Evolutionary conservation across 1,284 basidiomycete genomes (phyloP).

Genomic region (Boletus semigastroideus): DNA sequence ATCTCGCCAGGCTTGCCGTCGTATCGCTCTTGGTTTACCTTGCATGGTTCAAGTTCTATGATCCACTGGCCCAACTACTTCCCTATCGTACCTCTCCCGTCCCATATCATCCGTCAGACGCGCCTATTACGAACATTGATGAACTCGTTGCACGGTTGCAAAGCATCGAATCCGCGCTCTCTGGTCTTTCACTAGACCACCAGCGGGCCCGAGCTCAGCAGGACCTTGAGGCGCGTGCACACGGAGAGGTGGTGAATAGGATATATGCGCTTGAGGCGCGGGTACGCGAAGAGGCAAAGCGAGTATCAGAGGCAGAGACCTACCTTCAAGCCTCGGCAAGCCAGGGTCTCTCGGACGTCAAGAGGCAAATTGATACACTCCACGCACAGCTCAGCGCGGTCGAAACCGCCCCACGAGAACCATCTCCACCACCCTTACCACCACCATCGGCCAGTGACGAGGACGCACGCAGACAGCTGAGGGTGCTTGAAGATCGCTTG

Average conservation of each 20-base stretch:
- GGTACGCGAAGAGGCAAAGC: slow-evolving; percentile 51
- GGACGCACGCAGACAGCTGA: slow-evolving; percentile 55
- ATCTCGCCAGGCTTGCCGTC: slow-evolving; percentile 37
- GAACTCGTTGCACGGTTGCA: slow-evolving; percentile 70
- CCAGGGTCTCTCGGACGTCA: slow-evolving; percentile 49
- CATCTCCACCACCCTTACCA: slow-evolving; percentile 9
- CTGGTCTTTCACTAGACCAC: slow-evolving; percentile 53
- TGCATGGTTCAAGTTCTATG: slow-evolving; percentile 42
- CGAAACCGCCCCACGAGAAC: slow-evolving; percentile 41
- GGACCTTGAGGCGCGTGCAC: slow-evolving; percentile 49
- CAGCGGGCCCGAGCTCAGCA: slow-evolving; percentile 49
- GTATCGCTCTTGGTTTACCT: slow-evolving; percentile 43
- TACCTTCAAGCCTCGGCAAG: slow-evolving; percentile 46
- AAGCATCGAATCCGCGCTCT: slow-evolving; percentile 61
- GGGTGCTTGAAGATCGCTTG: slow-evolving; percentile 60
- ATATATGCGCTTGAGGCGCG: slow-evolving; percentile 57
- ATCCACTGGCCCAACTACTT: slow-evolving; percentile 31
- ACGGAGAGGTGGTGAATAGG: slow-evolving; percentile 50
- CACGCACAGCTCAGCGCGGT: slow-evolving; percentile 48
- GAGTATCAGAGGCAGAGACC: slow-evolving; percentile 54
- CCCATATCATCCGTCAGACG: slow-evolving; percentile 48
- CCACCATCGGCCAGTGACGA: slow-evolving; percentile 41
- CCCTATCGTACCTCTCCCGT: slow-evolving; percentile 24
- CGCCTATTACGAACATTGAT: slow-evolving; percentile 65
- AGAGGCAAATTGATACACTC: slow-evolving; percentile 54